Conservation (phyloP, 768 basidiomycete species). For the Cyclocybe cylindracea region DNA sequence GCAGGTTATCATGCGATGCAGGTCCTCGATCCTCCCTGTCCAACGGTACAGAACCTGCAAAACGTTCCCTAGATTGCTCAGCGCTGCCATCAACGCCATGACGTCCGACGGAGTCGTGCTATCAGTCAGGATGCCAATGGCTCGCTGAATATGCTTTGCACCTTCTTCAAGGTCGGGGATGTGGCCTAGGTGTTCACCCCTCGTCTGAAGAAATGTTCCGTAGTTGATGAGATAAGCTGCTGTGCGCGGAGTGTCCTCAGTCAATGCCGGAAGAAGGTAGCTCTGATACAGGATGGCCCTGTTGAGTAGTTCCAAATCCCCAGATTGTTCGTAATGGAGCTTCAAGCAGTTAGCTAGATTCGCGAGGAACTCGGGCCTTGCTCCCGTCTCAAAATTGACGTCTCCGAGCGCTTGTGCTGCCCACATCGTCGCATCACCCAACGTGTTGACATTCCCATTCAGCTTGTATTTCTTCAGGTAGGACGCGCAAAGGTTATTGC, state of each 20-base stretch:
- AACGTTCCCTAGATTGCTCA: constrained; percentile 2
- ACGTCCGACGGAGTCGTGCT: background rate
- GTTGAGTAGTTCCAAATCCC: constrained; percentile 1
- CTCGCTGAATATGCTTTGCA: background rate
- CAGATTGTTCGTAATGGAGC: background rate
- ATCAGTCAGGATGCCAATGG: background rate
- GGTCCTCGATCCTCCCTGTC: constrained; percentile 3
- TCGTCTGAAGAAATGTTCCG: constrained; percentile 1
- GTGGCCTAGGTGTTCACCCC: constrained; percentile 3
- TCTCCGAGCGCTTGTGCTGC: background rate
- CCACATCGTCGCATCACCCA: background rate
- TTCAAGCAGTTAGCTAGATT: constrained; percentile 2
- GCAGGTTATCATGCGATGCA: constrained; percentile 3
- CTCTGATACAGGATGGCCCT: constrained; percentile 7
- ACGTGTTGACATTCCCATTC: background rate
- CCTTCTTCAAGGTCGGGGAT: background rate
- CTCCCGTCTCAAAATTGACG: background rate
- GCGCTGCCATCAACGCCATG: background rate
- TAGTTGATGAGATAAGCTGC: constrained; percentile 6
- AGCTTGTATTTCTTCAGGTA: constrained; percentile 2
- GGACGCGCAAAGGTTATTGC: constrained; percentile 1
- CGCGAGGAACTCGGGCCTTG: background rate
- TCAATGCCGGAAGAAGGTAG: background rate
- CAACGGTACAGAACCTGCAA: background rate
- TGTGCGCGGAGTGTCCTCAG: background rate